Evolutionary conservation across 495 filamentous ascomycete species (phyloP).

Genomic region (Penicillium chermesinum): DNA sequence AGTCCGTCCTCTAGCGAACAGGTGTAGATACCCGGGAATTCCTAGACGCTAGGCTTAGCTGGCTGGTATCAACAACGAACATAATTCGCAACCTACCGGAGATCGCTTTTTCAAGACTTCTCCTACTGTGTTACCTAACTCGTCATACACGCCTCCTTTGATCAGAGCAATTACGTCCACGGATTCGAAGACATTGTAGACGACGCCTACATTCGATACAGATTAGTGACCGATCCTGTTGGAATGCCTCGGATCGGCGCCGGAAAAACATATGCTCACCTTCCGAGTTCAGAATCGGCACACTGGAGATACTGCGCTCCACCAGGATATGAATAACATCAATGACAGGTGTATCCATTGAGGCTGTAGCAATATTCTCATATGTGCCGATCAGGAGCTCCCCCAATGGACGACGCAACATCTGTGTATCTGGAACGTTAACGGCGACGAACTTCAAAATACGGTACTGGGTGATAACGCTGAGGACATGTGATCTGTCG

Average conservation of each 20-base stretch:
- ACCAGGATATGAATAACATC: conserved; percentile 95
- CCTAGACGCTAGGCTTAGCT: conserved; percentile 39
- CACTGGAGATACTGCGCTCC: conserved; percentile 85
- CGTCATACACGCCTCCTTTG: conserved; percentile 88
- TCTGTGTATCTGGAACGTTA: conserved; percentile 86
- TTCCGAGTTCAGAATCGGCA: conserved; percentile 84
- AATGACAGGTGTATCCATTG: conserved; percentile 90
- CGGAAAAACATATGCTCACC: conserved; percentile 36
- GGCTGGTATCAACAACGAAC: neutral
- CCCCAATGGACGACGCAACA: conserved; percentile 78
- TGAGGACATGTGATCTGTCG: conserved; percentile 84
- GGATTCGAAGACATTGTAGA: conserved; percentile 96
- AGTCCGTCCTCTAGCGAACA: conserved; percentile 87
- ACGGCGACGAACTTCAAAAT: conserved; percentile 98
- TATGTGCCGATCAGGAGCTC: conserved; percentile 89
- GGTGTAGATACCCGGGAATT: conserved; percentile 95
- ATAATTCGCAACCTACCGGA: conserved; percentile 48
- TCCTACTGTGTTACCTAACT: conserved; percentile 78
- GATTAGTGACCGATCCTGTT: neutral
- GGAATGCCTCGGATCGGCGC: neutral
- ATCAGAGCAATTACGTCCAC: conserved; percentile 97
- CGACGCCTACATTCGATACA: conserved; percentile 51
- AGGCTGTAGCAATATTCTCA: conserved; percentile 68
- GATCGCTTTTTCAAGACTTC: conserved; percentile 84
- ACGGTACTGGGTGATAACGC: conserved; percentile 94